Evolutionary conservation across 108 stramenopile genomes (phyloP).

Genomic region (Cyclotella baltica): DNA sequence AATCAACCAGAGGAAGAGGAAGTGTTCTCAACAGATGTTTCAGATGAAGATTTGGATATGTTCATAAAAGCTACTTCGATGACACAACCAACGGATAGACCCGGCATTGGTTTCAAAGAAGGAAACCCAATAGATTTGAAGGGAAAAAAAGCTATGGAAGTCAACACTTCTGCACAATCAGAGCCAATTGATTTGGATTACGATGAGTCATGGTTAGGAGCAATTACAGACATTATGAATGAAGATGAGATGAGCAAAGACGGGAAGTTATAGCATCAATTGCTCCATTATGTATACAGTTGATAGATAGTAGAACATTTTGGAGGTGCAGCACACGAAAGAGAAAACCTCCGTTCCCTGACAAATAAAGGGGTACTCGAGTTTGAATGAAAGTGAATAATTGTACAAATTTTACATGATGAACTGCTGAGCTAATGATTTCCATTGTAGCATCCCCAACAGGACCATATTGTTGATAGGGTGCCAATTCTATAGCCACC

Average conservation of each 20-base stretch:
- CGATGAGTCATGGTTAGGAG: constrained; percentile 34
- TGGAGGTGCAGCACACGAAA: no score
- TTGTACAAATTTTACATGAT: no score
- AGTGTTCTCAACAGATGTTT: neutral
- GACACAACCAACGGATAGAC: neutral
- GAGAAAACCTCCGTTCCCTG: no score
- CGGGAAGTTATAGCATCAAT: neutral
- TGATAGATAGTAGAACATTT: neutral
- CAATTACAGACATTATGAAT: constrained; percentile 32
- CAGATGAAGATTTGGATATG: neutral
- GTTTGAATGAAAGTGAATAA: no score
- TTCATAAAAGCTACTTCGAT: neutral
- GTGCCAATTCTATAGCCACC: no score
- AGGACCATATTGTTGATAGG: no score
- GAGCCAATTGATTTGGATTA: constrained; percentile 16
- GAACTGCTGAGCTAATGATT: no score
- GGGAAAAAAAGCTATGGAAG: neutral
- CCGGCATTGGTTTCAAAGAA: neutral
- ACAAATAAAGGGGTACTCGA: no score
- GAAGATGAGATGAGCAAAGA: constrained; percentile 12
- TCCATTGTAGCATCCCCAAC: no score
- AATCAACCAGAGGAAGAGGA: constrained; percentile 6
- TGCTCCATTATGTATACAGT: neutral
- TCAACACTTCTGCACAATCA: neutral
- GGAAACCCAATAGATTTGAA: neutral